Percentiles rank a stretch among this genome's conserved stretches.
Conservation (phyloP, 1,139 yeast genomes). For the Debaryomyces sp. region DNA sequence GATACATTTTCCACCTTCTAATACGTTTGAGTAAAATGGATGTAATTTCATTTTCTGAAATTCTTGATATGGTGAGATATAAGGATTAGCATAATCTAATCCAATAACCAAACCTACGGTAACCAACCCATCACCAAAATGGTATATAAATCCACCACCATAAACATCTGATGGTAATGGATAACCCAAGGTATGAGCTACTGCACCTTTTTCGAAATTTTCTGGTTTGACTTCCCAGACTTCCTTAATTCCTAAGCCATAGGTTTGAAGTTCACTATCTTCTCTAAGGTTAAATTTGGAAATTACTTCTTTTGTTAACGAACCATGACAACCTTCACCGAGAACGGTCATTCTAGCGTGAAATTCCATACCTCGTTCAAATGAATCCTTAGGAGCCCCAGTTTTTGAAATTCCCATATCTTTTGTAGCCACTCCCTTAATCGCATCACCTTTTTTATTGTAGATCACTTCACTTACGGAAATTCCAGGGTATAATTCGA, state of each 20-base stretch:
- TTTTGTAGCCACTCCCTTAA: slow-evolving; percentile 89
- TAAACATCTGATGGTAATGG: slow-evolving; percentile 77
- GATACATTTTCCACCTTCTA: slow-evolving; percentile 88
- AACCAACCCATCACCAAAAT: slow-evolving; percentile 91
- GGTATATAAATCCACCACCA: slow-evolving; percentile 98
- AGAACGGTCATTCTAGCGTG: slow-evolving; percentile 84
- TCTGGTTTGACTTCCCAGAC: slow-evolving; percentile 93
- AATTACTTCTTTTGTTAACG: slow-evolving; percentile 77
- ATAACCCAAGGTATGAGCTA: slow-evolving; percentile 87
- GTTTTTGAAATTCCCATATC: slow-evolving; percentile 82
- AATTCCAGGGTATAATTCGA: slow-evolving; percentile 90
- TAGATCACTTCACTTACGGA: slow-evolving; percentile 83
- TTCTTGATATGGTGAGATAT: slow-evolving; percentile 92
- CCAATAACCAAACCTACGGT: slow-evolving; percentile 92
- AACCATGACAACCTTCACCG: slow-evolving; percentile 98
- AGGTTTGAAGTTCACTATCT: slow-evolving; percentile 77
- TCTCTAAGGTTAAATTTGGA: slow-evolving; percentile 67
- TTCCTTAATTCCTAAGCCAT: slow-evolving; percentile 93
- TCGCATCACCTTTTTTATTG: slow-evolving; percentile 55
- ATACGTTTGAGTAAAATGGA: slow-evolving; percentile 75
- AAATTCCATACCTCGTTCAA: slow-evolving; percentile 96
- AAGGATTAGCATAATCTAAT: slow-evolving; percentile 90
- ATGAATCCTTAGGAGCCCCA: slow-evolving; percentile 76
- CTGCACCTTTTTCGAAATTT: slow-evolving; percentile 77
- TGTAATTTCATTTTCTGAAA: slow-evolving; percentile 93